Base-by-base conservation (phyloP, 108 stramenopile genomes). In the Cyclotella sp. region DNA sequence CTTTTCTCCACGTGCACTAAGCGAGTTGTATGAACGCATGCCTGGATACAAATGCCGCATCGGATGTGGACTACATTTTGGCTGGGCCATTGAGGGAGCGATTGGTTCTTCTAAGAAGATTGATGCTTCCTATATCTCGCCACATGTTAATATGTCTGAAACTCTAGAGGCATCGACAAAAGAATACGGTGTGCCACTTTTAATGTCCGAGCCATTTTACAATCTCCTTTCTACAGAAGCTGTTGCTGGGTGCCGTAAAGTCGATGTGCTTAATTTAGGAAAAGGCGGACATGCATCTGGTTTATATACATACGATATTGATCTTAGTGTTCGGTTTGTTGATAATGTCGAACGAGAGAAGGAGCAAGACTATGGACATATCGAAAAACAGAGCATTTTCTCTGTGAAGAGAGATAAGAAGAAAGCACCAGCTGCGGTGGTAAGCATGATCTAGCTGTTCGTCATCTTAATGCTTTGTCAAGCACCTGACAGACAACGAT, bases 51-150 rank as follows among this genome's bases (percentile, higher is more conserved):
- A 85, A 53, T 87, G 90, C 46, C 83, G 78, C 55, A 86, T 93
- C 22, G 92, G 92, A 41, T 87, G 84, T 57, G 92, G 92, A 11
- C 58, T 93, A 44, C 92, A 93, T 68, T 77, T 91, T 57, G 92
- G 92, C 30, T 93, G 92, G 92, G 92, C 92, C 9, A 86, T 93
- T 58, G 92, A 93, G 73, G 92, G 92, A 16, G 90, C 92, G 13
- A 91, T 93, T 58, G 90, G 93, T 18, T 87, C 86, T 42, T 78
- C 80, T 29, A 85, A 85, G 51, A 93, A 93, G 68, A 90, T 93
- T 59, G 90, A 93, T 68, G 93, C 90, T 26, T 91, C 92, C 0
- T 91, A 93, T 53, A 82, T 93, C 45, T 86, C 85, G n/a, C 90
- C 93, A 8, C 88, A 91, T 70, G 90, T 93, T 8, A 89, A 87